phyloP scores from a whole-genome alignment of 805 yeast genomes.

The Kluyveromyces starmeri region DNA sequence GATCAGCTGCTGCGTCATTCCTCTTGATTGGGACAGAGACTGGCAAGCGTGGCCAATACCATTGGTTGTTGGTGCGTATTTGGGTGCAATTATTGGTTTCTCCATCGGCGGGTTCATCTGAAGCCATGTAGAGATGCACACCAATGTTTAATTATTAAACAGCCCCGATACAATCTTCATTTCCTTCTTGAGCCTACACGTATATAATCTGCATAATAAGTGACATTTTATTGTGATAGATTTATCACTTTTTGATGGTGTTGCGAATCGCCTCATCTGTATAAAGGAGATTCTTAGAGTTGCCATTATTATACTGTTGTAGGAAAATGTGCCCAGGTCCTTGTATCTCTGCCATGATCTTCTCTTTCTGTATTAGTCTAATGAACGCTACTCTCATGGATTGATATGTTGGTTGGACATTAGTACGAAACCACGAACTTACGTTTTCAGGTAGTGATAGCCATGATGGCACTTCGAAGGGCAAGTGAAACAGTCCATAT shows the following conservation, averaged over 20 bases:
- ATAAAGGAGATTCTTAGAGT: slow-evolving; percentile 1
- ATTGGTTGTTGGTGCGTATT: slow-evolving; percentile 64
- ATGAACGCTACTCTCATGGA: slow-evolving; percentile 10
- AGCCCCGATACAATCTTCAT: too few species aligned
- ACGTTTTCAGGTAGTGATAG: slow-evolving; percentile 7
- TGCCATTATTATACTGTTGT: slow-evolving; percentile 10
- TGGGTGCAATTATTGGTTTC: slow-evolving; percentile 63
- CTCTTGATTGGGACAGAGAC: slow-evolving; percentile 94
- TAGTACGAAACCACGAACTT: slow-evolving; percentile 4
- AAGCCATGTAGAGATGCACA: too few species aligned
- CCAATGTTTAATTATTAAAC: too few species aligned
- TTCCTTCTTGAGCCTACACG: neutral
- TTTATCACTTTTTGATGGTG: slow-evolving; percentile 1
- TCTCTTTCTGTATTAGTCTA: slow-evolving; percentile 12
- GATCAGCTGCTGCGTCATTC: slow-evolving; percentile 90
- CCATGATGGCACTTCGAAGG: slow-evolving; percentile 1
- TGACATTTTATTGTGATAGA: neutral
- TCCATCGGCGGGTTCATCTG: slow-evolving; percentile 23
- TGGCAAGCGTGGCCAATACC: slow-evolving; percentile 98
- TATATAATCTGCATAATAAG: neutral
- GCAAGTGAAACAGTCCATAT: slow-evolving; percentile 2
- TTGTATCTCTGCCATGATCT: slow-evolving; percentile 16
- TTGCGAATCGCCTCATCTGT: slow-evolving; percentile 10
- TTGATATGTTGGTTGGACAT: slow-evolving; percentile 8
- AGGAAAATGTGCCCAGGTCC: slow-evolving; percentile 29